These are phyloP conservation scores for Vachellia pachyceras DNA, from an alignment of 306 rosid genomes.

Conservation along the genomic window DNA sequence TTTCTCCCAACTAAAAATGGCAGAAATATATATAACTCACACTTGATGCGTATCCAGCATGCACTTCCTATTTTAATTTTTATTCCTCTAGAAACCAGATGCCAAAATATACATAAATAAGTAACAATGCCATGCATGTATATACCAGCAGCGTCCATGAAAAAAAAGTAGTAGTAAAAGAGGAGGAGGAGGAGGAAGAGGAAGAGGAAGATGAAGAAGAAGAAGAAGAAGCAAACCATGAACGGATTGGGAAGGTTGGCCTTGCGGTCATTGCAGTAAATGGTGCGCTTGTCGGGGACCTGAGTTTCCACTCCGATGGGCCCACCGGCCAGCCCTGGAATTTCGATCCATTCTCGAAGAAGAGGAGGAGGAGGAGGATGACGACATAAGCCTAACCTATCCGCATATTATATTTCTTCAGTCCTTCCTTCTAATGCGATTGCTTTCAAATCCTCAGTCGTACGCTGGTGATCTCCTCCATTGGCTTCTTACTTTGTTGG, in stretches of 20 bases:
- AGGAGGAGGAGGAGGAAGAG: too few species aligned
- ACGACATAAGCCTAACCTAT: background rate
- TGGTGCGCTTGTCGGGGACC: background rate
- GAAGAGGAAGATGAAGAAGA: background rate
- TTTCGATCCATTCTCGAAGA: background rate
- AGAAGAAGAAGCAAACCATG: background rate
- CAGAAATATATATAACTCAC: background rate
- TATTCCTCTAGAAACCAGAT: background rate
- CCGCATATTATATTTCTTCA: background rate
- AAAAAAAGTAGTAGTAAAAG: background rate
- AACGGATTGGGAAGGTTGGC: background rate
- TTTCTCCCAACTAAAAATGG: background rate
- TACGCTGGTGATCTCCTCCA: background rate
- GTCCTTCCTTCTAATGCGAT: background rate
- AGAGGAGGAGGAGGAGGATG: background rate
- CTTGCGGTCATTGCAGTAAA: background rate
- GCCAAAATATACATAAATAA: background rate
- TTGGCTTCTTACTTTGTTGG: background rate
- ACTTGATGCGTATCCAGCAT: background rate
- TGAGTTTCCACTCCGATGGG: background rate
- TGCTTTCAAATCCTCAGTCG: background rate
- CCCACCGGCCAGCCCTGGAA: background rate
- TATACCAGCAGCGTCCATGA: background rate
- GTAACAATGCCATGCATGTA: background rate
- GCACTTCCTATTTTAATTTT: background rate